A percentile compares a stretch with the other conserved stretches of the same genome.
Evolutionary conservation across 1,284 basidiomycete genomes (phyloP).

Genomic region (Trichosporon sp.): DNA sequence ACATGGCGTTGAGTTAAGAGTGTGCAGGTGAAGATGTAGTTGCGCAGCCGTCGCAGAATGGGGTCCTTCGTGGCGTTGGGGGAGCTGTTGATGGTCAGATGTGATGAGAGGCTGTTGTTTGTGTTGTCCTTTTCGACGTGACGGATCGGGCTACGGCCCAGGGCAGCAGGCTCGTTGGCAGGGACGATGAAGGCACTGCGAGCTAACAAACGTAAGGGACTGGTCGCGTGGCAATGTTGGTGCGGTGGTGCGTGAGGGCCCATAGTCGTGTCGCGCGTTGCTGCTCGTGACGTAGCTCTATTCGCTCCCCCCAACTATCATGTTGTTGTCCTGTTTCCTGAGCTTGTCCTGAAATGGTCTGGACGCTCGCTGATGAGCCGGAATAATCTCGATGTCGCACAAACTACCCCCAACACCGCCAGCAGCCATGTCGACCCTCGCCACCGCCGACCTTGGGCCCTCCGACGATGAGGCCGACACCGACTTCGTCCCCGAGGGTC

Average conservation of each 20-base stretch:
- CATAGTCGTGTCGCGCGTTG: not conserved
- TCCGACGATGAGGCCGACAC: slow-evolving; percentile 43
- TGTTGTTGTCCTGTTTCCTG: slow-evolving; percentile 15
- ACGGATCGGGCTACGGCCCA: not conserved
- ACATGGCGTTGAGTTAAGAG: slow-evolving; percentile 34
- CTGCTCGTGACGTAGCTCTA: not conserved
- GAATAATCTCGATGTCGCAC: slow-evolving; percentile 8
- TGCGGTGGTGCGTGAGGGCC: not conserved
- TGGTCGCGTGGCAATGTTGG: not conserved
- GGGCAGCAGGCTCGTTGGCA: not conserved
- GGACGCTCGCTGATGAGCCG: not conserved
- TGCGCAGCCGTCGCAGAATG: not conserved
- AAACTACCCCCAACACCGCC: not conserved
- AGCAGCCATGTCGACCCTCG: slow-evolving; percentile 47
- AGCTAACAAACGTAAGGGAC: not conserved
- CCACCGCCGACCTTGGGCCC: slow-evolving; percentile 44
- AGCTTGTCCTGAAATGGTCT: slow-evolving; percentile 13
- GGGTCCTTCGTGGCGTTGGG: not conserved
- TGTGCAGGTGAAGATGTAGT: not conserved
- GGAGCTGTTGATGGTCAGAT: not conserved
- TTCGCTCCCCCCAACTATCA: not conserved
- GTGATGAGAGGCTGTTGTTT: slow-evolving; percentile 14
- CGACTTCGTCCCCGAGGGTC: slow-evolving; percentile 42
- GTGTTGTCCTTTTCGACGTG: not conserved
- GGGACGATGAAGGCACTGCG: not conserved